Evolutionary conservation across 345 rosid genomes (phyloP).

Genomic region (Euphorbia lathyris): DNA sequence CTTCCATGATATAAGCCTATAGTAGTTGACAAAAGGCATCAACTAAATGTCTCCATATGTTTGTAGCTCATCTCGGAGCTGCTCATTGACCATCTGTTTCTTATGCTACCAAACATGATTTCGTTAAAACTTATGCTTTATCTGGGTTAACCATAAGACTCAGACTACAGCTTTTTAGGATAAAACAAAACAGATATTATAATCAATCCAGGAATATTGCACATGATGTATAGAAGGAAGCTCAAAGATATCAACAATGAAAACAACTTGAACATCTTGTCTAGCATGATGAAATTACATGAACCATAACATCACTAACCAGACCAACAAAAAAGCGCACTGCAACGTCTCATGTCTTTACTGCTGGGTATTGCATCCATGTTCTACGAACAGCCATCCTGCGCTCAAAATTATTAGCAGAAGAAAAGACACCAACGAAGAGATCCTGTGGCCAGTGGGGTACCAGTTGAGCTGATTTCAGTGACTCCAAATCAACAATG

Average conservation of each 20-base stretch:
- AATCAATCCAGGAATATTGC: neutral
- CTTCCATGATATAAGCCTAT: constrained; percentile 90
- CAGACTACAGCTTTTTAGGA: neutral
- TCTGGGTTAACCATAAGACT: no score
- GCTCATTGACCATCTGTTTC: constrained; percentile 73
- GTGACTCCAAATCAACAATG: no score
- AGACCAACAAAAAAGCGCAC: constrained; percentile 94
- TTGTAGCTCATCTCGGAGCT: constrained; percentile 76
- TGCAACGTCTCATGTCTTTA: constrained; percentile 62
- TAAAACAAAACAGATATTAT: neutral
- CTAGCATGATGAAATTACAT: neutral
- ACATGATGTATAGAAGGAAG: neutral
- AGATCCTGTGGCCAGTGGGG: constrained; percentile 53
- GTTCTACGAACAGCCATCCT: no score
- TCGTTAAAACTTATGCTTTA: no score
- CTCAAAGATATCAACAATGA: neutral
- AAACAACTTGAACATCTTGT: neutral
- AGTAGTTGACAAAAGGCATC: constrained; percentile 94
- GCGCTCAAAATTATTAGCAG: constrained; percentile 89
- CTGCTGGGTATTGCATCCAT: constrained; percentile 91
- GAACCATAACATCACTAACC: constrained; percentile 38
- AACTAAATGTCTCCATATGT: no score
- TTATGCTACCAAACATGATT: constrained; percentile 62
- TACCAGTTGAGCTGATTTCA: constrained; percentile 61
- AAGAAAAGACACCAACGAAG: constrained; percentile 84